Base-by-base conservation (phyloP, 169 alveolate species). In the Plasmodium sp. region DNA sequence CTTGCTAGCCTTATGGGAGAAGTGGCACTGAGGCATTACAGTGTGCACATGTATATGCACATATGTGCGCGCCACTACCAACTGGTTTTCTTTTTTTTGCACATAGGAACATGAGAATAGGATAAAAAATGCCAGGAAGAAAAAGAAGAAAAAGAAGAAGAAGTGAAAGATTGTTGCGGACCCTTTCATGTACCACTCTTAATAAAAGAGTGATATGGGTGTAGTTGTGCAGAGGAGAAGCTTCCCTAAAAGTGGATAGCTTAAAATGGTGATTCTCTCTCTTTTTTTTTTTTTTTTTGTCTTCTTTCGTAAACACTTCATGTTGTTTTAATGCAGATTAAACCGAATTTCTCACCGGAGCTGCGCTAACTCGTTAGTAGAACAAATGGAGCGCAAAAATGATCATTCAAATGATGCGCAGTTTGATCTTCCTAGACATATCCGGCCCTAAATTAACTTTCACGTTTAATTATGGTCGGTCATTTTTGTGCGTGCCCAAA, bases 91-190 rank as follows among this genome's bases (percentile, higher is more conserved):
- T 34, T 31, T 12, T 12, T 12, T 18, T 71, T 36, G 41, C 51
- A 73, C 74, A 41, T 81, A 91, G 92, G 92, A 91, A 88, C 94
- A 88, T 58, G 90, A 88, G 82, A 67, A 77, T 18, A 88, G 94
- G 81, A 88, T 79, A n/a, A 62, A 72, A 41, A 34, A 45, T 22
- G 31, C 43, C 48, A 27, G 39, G 43, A 91, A 71, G 58, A 91
- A 91, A 75, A 91, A 81, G 34, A 81, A 71, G 48, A 80, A 91
- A 81, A 91, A 81, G 74, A 79, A 91, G 79, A 54, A 90, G 91
- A 86, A 75, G 43, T 73, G 62, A 31, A 75, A 81, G 31, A 4
- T 79, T 62, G 31, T 54, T 54, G 43, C 3, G 36, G 41, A 14
- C 62, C 34, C 9, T 43, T 85, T 54, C 31, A 34, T 72, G 43